Conservation (phyloP, 2,329 filamentous ascomycete species). For the Aureobasidium vineae region DNA sequence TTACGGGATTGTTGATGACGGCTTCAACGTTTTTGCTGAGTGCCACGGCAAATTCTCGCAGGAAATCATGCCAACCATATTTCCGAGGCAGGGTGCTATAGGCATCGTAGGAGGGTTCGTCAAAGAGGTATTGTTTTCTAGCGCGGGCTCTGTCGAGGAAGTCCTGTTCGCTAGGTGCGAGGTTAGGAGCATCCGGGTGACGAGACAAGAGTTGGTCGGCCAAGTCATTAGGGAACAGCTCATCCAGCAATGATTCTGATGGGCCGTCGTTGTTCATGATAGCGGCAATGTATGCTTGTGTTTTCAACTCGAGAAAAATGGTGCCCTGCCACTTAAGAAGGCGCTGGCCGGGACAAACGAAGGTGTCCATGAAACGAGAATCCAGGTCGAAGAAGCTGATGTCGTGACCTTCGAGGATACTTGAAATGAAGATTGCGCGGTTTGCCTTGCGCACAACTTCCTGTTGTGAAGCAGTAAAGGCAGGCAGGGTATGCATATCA, state of each 20-base stretch:
- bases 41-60: conserved; percentile 58
- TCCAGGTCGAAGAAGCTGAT: conserved; percentile 64
- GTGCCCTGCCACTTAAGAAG: conserved; percentile 60
- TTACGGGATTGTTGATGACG: conserved; percentile 37
- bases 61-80: conserved; percentile 64
- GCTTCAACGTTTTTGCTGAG: conserved; percentile 58
- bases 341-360: conserved; percentile 58
- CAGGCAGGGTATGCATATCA: conserved; percentile 41
- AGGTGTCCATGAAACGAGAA: conserved; percentile 62
- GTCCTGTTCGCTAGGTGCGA: conserved; percentile 59
- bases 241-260: conserved; percentile 57
- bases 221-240: conserved; percentile 59
- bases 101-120: conserved; percentile 45
- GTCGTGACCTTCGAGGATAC: conserved; percentile 60
- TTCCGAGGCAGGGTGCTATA: conserved; percentile 55
- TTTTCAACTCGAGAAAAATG: conserved; percentile 64
- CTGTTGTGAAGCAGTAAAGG: conserved; percentile 48
- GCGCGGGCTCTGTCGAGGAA: conserved; percentile 57
- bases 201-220: conserved; percentile 54
- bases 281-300: conserved; percentile 64
- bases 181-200: conserved; percentile 52
- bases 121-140: conserved; percentile 57
- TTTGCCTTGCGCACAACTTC: conserved; percentile 64
- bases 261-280: conserved; percentile 56
- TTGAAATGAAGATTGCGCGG: conserved; percentile 62